phyloP scores from a whole-genome alignment of 129 eudicot genomes.

The Flaveria linearis region DNA sequence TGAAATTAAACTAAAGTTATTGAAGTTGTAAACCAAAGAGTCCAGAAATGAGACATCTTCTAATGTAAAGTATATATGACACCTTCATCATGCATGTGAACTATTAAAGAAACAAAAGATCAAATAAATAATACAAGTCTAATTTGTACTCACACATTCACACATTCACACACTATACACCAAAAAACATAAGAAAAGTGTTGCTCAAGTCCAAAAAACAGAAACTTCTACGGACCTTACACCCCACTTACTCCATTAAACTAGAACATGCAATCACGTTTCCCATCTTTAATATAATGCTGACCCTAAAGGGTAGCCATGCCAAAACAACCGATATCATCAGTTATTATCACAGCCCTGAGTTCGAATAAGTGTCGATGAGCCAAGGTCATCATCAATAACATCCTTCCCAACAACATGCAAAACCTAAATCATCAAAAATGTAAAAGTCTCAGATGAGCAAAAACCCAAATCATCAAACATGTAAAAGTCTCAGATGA shows the following conservation, averaged over 20 bases:
- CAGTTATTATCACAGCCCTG: no score
- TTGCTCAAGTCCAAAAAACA: slow-evolving; percentile 19
- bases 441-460: no score
- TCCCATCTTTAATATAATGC: not conserved
- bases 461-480: no score
- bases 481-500: no score
- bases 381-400: no score
- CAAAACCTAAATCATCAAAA: no score
- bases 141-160: slow-evolving; percentile 1
- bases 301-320: no score
- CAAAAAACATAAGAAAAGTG: not conserved
- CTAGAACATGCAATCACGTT: slow-evolving; percentile 39
- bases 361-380: no score
- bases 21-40: not conserved
- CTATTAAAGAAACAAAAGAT: slow-evolving; percentile 4
- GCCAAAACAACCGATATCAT: no score
- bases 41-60: not conserved
- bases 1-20: not conserved
- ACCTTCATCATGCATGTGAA: slow-evolving; percentile 18
- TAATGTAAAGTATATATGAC: not conserved
- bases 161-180: slow-evolving; percentile 9
- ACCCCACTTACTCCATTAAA: slow-evolving; percentile 6
- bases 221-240: slow-evolving; percentile 39
- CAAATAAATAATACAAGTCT: slow-evolving; percentile 12
- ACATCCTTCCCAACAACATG: no score